Conservation (phyloP, 1,139 yeast genomes). For the Pichia sp. region DNA sequence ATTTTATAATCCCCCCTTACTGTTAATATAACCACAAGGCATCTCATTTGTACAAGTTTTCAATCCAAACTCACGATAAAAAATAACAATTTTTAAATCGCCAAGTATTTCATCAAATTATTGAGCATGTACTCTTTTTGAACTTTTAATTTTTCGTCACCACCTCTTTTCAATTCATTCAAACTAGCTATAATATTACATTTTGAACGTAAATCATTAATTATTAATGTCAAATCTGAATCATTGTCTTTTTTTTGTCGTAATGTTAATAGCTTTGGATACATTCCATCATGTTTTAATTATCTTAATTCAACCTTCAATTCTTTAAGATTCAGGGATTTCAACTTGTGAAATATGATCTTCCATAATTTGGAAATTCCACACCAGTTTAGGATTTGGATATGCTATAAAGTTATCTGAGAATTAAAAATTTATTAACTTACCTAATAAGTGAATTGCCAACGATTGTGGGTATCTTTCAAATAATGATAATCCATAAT, state of each 20-base stretch:
- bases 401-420: conserved; percentile 19
- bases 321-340: conserved; percentile 21
- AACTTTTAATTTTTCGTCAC: conserved; percentile 4
- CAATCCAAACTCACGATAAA: conserved; percentile 27
- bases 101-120: conserved; percentile 19
- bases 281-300: conserved; percentile 33
- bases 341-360: conserved; percentile 58
- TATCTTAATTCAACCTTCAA: conserved; percentile 15
- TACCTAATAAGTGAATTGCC: conserved; percentile 34
- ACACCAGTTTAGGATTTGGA: conserved; percentile 59
- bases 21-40: conserved; percentile 33
- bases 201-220: conserved; percentile 18
- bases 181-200: conserved; percentile 24
- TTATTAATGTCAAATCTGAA: conserved; percentile 8
- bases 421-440: conserved; percentile 13
- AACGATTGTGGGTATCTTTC: conserved; percentile 50
- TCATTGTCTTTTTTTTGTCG: conserved; percentile 18
- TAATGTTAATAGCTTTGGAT: conserved; percentile 24
- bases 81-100: conserved; percentile 32
- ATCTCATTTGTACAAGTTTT: conserved; percentile 27
- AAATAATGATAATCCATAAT: neutral
- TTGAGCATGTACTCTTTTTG: conserved; percentile 15
- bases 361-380: conserved; percentile 59
- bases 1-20: conserved; percentile 33
- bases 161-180: conserved; percentile 14